Evolutionary conservation across 2,329 filamentous ascomycete species (phyloP).

Genomic region (Nemania abortiva): DNA sequence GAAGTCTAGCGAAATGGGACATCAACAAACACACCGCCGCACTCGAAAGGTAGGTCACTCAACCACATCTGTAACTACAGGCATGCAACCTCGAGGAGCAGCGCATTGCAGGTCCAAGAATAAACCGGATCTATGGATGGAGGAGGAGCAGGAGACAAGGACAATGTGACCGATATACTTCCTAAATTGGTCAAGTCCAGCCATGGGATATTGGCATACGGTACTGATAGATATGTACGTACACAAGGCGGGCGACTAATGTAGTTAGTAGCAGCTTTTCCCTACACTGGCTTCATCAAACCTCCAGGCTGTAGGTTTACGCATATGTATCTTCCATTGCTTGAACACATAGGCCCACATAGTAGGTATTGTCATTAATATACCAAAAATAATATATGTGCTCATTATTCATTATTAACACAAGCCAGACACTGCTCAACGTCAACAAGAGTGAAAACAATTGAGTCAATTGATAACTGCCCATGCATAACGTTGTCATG

Average conservation of each 20-base stretch:
- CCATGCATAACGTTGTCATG: no score
- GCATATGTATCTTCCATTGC: no score
- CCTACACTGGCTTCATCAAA: neutral
- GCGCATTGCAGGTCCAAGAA: conserved; percentile 20
- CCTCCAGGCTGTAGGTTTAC: no score
- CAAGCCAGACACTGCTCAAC: neutral
- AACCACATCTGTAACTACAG: conserved; percentile 20
- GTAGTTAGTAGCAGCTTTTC: neutral
- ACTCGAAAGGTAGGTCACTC: conserved; percentile 25
- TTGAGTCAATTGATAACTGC: neutral
- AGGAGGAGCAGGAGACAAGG: neutral
- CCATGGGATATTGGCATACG: neutral
- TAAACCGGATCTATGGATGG: neutral
- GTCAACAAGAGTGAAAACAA: neutral
- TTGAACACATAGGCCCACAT: no score
- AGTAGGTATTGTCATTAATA: no score
- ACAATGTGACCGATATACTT: conserved; percentile 4
- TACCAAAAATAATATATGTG: no score
- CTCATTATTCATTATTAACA: neutral
- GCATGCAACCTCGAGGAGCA: conserved; percentile 19
- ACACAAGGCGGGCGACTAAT: neutral
- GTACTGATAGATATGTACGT: neutral
- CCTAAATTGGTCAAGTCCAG: conserved; percentile 2
- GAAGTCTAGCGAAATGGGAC: conserved; percentile 10
- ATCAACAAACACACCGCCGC: conserved; percentile 36